These are phyloP conservation scores for Phytophthora foliorum DNA, from an alignment of 352 stramenopile genomes.

Conservation along the genomic window DNA sequence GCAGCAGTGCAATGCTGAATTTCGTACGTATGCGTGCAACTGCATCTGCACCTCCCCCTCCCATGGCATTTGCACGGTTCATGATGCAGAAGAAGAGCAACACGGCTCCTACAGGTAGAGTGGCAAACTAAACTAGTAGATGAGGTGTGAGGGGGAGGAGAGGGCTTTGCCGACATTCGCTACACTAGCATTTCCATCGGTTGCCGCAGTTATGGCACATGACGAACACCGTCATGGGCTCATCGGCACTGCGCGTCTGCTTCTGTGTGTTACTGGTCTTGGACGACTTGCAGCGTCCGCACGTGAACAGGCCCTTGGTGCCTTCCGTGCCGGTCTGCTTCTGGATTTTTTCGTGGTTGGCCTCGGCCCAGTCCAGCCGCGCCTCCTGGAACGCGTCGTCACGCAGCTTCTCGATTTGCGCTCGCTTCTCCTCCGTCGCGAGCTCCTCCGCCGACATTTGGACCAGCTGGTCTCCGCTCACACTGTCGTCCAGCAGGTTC, in stretches of 20 bases:
- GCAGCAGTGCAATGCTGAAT: neutral
- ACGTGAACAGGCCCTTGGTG: conserved; percentile 90
- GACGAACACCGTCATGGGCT: conserved; percentile 98
- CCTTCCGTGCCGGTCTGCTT: conserved; percentile 86
- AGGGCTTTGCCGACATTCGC: conserved; percentile 30
- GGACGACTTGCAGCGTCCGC: conserved; percentile 95
- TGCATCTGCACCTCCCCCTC: conserved; percentile 15
- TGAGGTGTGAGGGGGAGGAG: conserved; percentile 10
- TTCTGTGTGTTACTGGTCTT: conserved; percentile 98
- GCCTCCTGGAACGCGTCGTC: conserved; percentile 89
- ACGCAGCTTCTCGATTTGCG: conserved; percentile 85
- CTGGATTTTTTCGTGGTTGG: conserved; percentile 94
- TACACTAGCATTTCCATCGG: conserved; percentile 93
- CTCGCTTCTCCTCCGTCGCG: conserved; percentile 87
- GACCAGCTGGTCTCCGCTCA: conserved; percentile 81
- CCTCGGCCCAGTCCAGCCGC: conserved; percentile 90
- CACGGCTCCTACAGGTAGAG: conserved; percentile 26
- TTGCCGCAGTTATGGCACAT: conserved; percentile 98
- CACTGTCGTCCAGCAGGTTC: conserved; percentile 73
- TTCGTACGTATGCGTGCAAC: conserved; percentile 4
- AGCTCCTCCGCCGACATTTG: conserved; percentile 90
- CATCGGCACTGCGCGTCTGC: conserved; percentile 97
- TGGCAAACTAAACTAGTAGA: conserved; percentile 26
- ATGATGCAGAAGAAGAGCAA: conserved; percentile 29
- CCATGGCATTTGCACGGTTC: conserved; percentile 13